Percentiles rank a stretch among this genome's conserved stretches.
phyloP scores from a whole-genome alignment of 371 early-diverging fungal species.

The Zopfochytrium polystomum region DNA sequence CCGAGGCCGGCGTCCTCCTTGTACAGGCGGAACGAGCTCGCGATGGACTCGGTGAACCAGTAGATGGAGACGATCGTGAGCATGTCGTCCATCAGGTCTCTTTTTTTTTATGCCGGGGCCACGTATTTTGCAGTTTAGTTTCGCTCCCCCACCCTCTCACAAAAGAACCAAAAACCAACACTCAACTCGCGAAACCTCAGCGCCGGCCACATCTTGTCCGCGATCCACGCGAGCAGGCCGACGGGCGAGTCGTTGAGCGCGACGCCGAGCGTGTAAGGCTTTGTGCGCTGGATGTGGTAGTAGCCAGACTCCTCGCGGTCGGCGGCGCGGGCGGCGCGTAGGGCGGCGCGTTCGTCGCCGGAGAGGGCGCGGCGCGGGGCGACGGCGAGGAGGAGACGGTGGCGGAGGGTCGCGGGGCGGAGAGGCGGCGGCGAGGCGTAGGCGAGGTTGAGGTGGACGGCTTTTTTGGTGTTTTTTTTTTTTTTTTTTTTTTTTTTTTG shows the following conservation, averaged over 20 bases:
- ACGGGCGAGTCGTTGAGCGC: slow-evolving; percentile 61
- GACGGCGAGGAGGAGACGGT: slow-evolving; percentile 9
- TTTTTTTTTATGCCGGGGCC: too few species aligned
- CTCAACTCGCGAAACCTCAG: too few species aligned
- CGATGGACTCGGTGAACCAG: slow-evolving; percentile 62
- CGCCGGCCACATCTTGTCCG: slow-evolving; percentile 60
- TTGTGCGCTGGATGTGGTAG: slow-evolving; percentile 53
- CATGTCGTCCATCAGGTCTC: too few species aligned
- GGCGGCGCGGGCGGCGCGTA: background rate
- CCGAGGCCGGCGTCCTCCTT: too few species aligned
- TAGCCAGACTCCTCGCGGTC: slow-evolving; percentile 47
- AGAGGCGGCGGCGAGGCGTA: slow-evolving; percentile 13
- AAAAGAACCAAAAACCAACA: too few species aligned
- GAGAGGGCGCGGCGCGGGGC: slow-evolving; percentile 3
- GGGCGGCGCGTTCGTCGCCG: background rate
- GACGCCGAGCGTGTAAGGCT: slow-evolving; percentile 59
- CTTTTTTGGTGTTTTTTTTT: too few species aligned
- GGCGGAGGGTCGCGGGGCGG: slow-evolving; percentile 4
- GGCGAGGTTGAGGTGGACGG: slow-evolving; percentile 25
- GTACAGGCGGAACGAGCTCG: slow-evolving; percentile 63
- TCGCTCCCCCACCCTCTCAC: too few species aligned
- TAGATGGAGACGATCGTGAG: slow-evolving; percentile 62
- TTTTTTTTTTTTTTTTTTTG: too few species aligned
- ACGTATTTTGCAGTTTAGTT: too few species aligned
- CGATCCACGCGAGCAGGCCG: slow-evolving; percentile 61